phyloP scores from a whole-genome alignment of 2,329 filamentous ascomycete genomes.

The Chaetomiaceae sp. region DNA sequence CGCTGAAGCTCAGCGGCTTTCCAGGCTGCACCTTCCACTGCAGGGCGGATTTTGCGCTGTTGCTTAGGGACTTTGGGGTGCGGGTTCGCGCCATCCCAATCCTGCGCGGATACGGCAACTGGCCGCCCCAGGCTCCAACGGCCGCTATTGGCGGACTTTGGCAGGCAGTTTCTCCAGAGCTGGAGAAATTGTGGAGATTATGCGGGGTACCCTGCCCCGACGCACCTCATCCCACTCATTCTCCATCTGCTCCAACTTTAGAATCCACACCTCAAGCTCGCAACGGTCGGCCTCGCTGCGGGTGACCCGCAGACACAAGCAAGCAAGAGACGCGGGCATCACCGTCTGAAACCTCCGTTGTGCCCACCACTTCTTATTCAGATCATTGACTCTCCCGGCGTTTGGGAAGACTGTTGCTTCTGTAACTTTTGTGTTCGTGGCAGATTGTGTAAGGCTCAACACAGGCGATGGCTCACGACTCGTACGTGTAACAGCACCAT shows the following conservation, averaged over 20 bases:
- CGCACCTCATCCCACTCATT: slow-evolving; percentile 1
- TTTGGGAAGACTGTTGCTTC: neutral
- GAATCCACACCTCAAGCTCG: neutral
- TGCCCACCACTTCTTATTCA: neutral
- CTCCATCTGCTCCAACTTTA: neutral
- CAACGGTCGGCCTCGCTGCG: slow-evolving; percentile 7
- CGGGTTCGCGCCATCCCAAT: neutral
- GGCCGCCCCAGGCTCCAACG: neutral
- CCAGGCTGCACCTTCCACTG: neutral
- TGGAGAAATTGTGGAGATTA: slow-evolving; percentile 22
- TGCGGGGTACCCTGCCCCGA: slow-evolving; percentile 16
- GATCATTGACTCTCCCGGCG: neutral
- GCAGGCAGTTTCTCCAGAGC: slow-evolving; percentile 22
- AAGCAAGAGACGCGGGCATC: neutral
- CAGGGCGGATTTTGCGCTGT: neutral
- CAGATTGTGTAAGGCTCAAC: neutral
- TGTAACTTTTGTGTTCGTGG: neutral
- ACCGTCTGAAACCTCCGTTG: neutral
- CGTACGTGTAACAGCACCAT: neutral
- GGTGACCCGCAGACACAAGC: neutral
- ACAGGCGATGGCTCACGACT: neutral
- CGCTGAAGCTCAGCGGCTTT: slow-evolving; percentile 2
- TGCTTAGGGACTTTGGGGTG: neutral
- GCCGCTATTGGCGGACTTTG: slow-evolving; percentile 24
- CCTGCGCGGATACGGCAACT: slow-evolving; percentile 7